Evolutionary conservation across 2,329 filamentous ascomycete species (phyloP).

Genomic region (Didymella glomerata): DNA sequence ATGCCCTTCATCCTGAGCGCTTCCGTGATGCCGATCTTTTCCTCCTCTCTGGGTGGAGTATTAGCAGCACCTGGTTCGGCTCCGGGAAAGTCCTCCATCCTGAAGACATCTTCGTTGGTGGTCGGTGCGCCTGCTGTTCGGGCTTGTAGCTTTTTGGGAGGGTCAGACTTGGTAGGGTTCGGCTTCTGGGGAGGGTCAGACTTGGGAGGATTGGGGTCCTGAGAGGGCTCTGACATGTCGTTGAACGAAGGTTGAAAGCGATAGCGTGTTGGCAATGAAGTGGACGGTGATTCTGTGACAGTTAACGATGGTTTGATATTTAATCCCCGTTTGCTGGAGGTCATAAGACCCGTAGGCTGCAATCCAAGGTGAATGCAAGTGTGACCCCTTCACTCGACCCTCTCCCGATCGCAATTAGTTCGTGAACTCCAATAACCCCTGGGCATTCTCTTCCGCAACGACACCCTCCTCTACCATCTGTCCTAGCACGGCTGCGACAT

Average conservation of each 20-base stretch:
- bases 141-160: background rate
- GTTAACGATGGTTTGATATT: background rate
- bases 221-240: conserved; percentile 6
- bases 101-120: conserved; percentile 7
- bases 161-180: background rate
- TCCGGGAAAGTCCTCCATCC: background rate
- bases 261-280: background rate
- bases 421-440: conserved; percentile 28
- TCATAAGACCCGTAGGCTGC: background rate
- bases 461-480: conserved; percentile 64
- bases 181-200: conserved; percentile 2
- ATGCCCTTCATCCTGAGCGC: conserved; percentile 1
- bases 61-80: background rate
- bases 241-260: background rate
- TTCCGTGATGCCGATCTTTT: conserved; percentile 2
- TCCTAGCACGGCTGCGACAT: conserved; percentile 56
- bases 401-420: conserved; percentile 1
- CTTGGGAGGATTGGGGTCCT: background rate
- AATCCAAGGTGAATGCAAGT: background rate
- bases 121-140: conserved; percentile 9
- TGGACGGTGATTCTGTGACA: background rate
- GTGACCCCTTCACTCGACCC: background rate
- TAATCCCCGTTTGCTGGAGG: background rate
- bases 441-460: conserved; percentile 45
- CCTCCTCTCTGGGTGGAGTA: background rate